phyloP scores from a whole-genome alignment of 495 filamentous ascomycete genomes.

The Hypoxylon fuscum region DNA sequence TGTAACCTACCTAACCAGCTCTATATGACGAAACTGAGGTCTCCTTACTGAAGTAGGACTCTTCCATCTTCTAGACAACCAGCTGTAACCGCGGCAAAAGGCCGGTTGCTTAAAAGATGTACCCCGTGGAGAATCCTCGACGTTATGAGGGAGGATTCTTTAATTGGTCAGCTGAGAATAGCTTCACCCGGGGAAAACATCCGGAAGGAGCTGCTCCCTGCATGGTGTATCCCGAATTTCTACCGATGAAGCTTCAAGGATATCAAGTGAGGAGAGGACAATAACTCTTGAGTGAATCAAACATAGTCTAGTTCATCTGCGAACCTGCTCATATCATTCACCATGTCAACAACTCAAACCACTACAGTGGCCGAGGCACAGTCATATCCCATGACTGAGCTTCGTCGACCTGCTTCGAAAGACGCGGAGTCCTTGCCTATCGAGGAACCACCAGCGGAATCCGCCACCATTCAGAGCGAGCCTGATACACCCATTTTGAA shows the following conservation, averaged over 20 bases:
- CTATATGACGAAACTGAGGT: no score
- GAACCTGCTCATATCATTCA: slow-evolving; percentile 1
- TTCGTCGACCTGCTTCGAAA: slow-evolving; percentile 17
- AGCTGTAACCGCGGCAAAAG: no score
- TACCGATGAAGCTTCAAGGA: slow-evolving; percentile 4
- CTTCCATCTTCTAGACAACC: no score
- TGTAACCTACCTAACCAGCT: no score
- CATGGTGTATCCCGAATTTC: slow-evolving; percentile 14
- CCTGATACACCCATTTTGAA: slow-evolving; percentile 44
- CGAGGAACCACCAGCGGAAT: slow-evolving; percentile 7
- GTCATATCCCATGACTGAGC: slow-evolving; percentile 35
- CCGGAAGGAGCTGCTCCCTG: slow-evolving; percentile 16
- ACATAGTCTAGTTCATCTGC: no score
- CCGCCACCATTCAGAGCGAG: slow-evolving; percentile 25
- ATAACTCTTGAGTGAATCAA: no score
- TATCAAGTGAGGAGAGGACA: slow-evolving; percentile 1
- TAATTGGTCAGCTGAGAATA: not conserved
- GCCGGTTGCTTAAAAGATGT: no score
- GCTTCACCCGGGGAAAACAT: not conserved
- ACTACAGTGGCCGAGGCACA: slow-evolving; percentile 15
- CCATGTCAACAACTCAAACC: slow-evolving; percentile 37
- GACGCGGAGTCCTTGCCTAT: slow-evolving; percentile 28
- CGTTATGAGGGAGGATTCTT: not conserved
- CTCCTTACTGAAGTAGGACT: no score
- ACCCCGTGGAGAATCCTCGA: not conserved